Evolutionary conservation across 169 alveolate genomes (phyloP).

Genomic region (Sarcocystis neurona): DNA sequence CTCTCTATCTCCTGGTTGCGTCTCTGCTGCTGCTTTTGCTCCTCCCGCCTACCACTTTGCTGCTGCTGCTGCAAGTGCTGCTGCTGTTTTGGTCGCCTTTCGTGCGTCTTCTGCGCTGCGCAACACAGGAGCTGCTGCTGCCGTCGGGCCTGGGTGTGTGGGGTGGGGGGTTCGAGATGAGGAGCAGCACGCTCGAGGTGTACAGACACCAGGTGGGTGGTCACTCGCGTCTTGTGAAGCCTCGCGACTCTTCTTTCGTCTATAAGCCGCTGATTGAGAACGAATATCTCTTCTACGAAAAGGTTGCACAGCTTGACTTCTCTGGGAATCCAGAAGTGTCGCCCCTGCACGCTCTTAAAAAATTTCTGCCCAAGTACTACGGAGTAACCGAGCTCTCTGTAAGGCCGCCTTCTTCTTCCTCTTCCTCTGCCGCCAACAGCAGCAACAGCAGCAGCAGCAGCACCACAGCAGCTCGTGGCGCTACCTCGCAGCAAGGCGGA

Average conservation of each 20-base stretch:
- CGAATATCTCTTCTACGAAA: conserved; percentile 72
- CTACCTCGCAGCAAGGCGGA: background rate
- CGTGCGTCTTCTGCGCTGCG: background rate
- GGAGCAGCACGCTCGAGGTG: conserved; percentile 62
- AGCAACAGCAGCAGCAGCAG: conserved; percentile 22
- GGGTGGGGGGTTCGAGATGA: background rate
- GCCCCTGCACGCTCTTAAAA: conserved; percentile 72
- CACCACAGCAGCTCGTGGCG: background rate
- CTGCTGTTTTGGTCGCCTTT: too few species aligned
- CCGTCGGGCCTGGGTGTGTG: background rate
- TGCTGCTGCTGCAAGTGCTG: too few species aligned
- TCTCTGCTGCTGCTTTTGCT: too few species aligned
- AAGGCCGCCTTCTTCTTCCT: background rate
- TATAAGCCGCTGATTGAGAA: conserved; percentile 74
- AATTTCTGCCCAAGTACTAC: conserved; percentile 74
- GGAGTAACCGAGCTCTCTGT: conserved; percentile 69
- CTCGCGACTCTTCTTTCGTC: conserved; percentile 72
- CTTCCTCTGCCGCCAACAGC: background rate
- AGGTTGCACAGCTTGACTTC: conserved; percentile 67
- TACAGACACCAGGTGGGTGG: conserved; percentile 79
- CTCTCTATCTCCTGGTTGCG: too few species aligned
- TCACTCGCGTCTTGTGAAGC: conserved; percentile 73
- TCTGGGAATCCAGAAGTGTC: conserved; percentile 70
- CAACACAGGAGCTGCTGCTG: background rate
- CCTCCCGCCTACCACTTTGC: too few species aligned